A percentile compares a stretch with the other conserved stretches of the same genome.
phyloP scores from a whole-genome alignment of 331 rosid genomes.

The Phaseolus coccineus region DNA sequence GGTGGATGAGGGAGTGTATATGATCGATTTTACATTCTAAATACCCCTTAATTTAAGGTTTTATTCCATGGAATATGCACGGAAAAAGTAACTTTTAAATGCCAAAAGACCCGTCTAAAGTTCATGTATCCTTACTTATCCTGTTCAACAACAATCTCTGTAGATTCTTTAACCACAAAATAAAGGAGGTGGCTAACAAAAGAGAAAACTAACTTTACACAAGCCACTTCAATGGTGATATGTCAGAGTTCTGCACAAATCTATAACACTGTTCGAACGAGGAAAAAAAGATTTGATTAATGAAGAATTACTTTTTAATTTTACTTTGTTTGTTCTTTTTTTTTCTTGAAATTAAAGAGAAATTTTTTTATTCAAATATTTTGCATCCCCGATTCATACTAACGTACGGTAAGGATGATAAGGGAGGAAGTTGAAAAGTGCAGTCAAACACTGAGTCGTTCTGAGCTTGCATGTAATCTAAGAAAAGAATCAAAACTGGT shows the following conservation, averaged over 20 bases:
- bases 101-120: not conserved
- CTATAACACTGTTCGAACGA: no score
- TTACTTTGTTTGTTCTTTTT: no score
- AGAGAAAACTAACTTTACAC: no score
- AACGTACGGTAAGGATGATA: no score
- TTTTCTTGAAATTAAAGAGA: no score
- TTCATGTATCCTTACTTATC: not conserved
- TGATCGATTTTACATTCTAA: not conserved
- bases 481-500: slow-evolving; percentile 37
- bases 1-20: not conserved
- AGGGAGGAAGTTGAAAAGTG: not conserved
- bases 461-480: slow-evolving; percentile 6
- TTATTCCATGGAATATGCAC: not conserved
- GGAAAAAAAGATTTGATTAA: no score
- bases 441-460: slow-evolving; percentile 34
- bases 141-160: not conserved
- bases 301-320: no score
- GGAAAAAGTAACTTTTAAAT: not conserved
- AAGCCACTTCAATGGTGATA: no score
- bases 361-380: no score
- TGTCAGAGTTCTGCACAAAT: no score
- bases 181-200: not conserved
- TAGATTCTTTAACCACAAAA: not conserved
- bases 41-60: not conserved
- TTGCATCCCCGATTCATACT: no score